These are phyloP conservation scores for Echites panduratus DNA, from an alignment of 257 asterid species.

Conservation along the genomic window DNA sequence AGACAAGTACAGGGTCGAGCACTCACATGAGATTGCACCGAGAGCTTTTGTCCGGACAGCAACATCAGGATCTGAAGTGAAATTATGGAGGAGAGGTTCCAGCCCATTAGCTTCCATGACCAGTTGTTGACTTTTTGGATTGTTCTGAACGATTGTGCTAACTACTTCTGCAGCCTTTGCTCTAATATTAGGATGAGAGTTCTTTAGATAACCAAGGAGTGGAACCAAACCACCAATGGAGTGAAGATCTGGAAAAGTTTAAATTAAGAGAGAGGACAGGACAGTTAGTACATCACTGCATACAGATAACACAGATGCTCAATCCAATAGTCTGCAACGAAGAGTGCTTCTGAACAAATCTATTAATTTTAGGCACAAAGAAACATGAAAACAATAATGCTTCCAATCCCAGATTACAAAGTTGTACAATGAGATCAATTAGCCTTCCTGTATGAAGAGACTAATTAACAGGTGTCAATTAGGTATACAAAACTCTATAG, in stretches of 20 bases:
- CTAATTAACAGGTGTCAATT: neutral
- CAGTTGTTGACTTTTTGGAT: constrained; percentile 75
- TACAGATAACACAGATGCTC: neutral
- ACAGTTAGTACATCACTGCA: neutral
- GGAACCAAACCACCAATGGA: constrained; percentile 87
- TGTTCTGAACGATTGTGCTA: constrained; percentile 86
- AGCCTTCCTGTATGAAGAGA: neutral
- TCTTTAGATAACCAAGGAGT: constrained; percentile 61
- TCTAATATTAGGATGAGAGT: constrained; percentile 69
- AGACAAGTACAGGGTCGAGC: neutral
- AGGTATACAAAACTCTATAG: neutral
- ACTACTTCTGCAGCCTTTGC: constrained; percentile 96
- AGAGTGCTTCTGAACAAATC: neutral
- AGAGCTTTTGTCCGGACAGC: constrained; percentile 73
- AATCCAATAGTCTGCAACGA: neutral
- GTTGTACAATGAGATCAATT: neutral
- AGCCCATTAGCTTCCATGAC: constrained; percentile 89
- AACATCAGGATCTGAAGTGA: constrained; percentile 75
- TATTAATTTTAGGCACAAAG: neutral
- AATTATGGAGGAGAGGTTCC: constrained; percentile 60
- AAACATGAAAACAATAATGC: neutral
- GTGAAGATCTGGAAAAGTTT: constrained; percentile 55
- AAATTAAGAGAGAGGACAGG: neutral
- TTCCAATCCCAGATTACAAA: neutral
- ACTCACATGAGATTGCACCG: constrained; percentile 85